phyloP scores from a whole-genome alignment of 805 yeast species.

The Pichia gijzeniarum region DNA sequence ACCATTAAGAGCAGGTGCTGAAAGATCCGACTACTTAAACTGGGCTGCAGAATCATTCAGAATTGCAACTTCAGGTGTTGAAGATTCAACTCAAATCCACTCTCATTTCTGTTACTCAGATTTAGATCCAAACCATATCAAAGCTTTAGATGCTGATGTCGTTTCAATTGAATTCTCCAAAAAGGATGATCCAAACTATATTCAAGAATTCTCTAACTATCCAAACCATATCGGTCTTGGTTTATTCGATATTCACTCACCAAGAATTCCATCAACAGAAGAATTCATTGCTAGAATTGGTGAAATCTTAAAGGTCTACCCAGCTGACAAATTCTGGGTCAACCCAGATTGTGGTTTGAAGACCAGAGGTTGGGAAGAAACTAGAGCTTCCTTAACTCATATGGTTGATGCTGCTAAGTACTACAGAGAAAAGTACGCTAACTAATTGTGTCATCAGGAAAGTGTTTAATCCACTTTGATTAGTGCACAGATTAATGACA shows the following conservation, averaged over 20 bases:
- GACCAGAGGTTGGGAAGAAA: constrained; percentile 99
- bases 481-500: constrained; percentile 16
- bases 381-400: constrained; percentile 88
- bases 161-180: constrained; percentile 99
- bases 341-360: constrained; percentile 99
- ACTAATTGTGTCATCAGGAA: constrained; percentile 15
- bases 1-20: constrained; percentile 96
- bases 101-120: constrained; percentile 99
- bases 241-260: constrained; percentile 98
- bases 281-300: constrained; percentile 92
- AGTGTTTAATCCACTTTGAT: background rate
- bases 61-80: constrained; percentile 98
- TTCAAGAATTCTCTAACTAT: constrained; percentile 94
- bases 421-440: constrained; percentile 54
- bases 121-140: constrained; percentile 98
- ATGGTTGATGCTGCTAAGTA: constrained; percentile 99
- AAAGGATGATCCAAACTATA: constrained; percentile 98
- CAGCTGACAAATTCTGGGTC: constrained; percentile 98
- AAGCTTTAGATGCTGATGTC: constrained; percentile 99
- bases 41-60: constrained; percentile 99
- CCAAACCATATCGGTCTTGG: constrained; percentile 99
- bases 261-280: constrained; percentile 97
- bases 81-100: constrained; percentile 94
- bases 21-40: constrained; percentile 90
- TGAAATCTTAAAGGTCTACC: constrained; percentile 93